These are phyloP conservation scores for Picocystis sp. DNA, from an alignment of 163 green algal species.

Conservation along the genomic window DNA sequence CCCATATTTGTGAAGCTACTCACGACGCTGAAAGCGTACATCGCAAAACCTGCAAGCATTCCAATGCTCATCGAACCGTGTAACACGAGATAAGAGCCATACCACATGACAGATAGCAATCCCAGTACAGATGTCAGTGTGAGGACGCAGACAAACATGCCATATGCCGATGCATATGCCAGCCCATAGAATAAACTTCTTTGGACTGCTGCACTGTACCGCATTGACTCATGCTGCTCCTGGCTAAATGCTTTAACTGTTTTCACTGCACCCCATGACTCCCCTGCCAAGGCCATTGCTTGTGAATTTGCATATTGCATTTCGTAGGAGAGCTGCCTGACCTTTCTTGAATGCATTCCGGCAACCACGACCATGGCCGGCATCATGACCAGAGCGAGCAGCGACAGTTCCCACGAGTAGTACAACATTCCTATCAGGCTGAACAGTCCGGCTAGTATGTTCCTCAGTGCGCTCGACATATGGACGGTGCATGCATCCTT, in stretches of 20 bases:
- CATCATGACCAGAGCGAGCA: no score
- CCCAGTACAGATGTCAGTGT: slow-evolving; percentile 9
- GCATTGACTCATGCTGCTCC: slow-evolving; percentile 10
- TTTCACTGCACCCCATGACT: slow-evolving; percentile 17
- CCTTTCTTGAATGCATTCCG: no score
- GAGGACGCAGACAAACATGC: slow-evolving; percentile 10
- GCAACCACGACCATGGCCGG: no score
- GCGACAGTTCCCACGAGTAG: no score
- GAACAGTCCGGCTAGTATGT: no score
- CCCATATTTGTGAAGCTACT: not conserved
- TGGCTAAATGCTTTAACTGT: slow-evolving; percentile 17
- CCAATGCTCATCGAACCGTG: slow-evolving; percentile 11
- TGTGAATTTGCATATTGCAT: slow-evolving; percentile 8
- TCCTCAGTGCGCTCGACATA: no score
- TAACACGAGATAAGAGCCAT: slow-evolving; percentile 16
- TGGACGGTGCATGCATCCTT: no score
- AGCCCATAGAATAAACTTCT: slow-evolving; percentile 15
- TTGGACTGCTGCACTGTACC: slow-evolving; percentile 14
- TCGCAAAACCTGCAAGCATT: slow-evolving; percentile 14
- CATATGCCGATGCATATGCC: slow-evolving; percentile 4
- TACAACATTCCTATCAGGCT: no score
- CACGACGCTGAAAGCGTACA: slow-evolving; percentile 15
- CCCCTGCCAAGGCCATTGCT: slow-evolving; percentile 8
- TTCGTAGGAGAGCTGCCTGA: slow-evolving; percentile 11
- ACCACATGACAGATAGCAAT: slow-evolving; percentile 16